Base-by-base conservation (phyloP, 73 alveolate species). In the Urostyla sp. region DNA sequence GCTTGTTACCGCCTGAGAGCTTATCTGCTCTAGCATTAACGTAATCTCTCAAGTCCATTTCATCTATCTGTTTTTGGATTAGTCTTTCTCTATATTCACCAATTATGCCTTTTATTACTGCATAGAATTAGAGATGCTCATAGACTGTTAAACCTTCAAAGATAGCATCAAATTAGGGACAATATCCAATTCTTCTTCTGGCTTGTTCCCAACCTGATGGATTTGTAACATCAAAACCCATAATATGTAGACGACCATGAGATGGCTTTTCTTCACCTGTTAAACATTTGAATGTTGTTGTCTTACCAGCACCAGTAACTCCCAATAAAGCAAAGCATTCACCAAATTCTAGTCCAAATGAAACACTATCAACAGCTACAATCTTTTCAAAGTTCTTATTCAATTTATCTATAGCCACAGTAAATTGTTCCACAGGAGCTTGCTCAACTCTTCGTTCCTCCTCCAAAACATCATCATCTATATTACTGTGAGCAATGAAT, bases 281-380 rank as follows among this genome's bases (percentile, higher is more conserved):
- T 45, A 97, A 90, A 27, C 96, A 87, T 85, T 97, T 97, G 79
- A 97, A 97, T 38, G 99, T 94, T 0, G 99, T 96, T 27, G 99
- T 95, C 81, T 97, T 97, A 37, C 99, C 99, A 49, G 99, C 99
- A 49, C 99, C 99, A 74, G 97, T 94, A n/a, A 96, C 98, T 48
- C 99, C 99, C 30, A 97, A 81, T 30, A 97, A 87, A 0, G 99
- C 98, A 85, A 97, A 97, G 72, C 98, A 95, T 87, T 97, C 99
- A 23, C 99, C 99, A 72, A 96, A 89, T 34, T 91, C 95, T 40
- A 97, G 86, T 43, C 98, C 97, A 74, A 97, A 94, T 23, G 95
- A 75, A 26, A 96, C 91, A 49, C 91, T 87, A 75, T 93, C 91
- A 0, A 97, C 99, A 24, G 99, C 99, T 0, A 85, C 91, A 36